Evolutionary conservation across 2,329 filamentous ascomycete species (phyloP).

Genomic region (Clonostachys rhizophaga): DNA sequence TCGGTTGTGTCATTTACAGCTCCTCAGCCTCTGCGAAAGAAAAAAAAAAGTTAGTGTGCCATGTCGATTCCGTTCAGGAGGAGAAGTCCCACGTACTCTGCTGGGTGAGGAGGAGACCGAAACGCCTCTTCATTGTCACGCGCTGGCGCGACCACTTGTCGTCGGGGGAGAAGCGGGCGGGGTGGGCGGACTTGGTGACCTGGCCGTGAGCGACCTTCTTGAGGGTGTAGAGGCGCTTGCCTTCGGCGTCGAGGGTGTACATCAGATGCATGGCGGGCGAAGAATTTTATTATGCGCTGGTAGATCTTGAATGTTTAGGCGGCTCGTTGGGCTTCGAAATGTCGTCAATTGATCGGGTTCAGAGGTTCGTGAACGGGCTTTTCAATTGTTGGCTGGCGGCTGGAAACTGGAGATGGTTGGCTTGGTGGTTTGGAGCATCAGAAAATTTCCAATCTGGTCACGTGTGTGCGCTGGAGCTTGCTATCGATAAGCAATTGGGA

Average conservation of each 20-base stretch:
- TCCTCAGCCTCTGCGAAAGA: too few relatives aligned
- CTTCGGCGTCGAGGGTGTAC: conserved; percentile 80
- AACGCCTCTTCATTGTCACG: conserved; percentile 91
- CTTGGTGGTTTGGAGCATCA: not conserved
- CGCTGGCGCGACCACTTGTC: conserved; percentile 98
- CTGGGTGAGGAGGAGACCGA: conserved; percentile 82
- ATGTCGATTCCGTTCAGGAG: not conserved
- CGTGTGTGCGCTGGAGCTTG: not conserved
- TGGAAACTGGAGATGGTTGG: not conserved
- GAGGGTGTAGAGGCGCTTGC: conserved; percentile 91
- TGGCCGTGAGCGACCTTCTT: conserved; percentile 82
- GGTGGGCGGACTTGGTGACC: conserved; percentile 94
- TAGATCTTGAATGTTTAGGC: not conserved
- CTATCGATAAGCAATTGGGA: too few relatives aligned
- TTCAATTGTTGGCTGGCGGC: too few relatives aligned
- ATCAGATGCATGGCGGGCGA: conserved; percentile 51
- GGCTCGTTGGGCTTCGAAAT: not conserved
- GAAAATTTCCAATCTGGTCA: not conserved
- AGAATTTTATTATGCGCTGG: not conserved
- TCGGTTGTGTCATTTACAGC: too few relatives aligned
- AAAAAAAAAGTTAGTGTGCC: too few relatives aligned
- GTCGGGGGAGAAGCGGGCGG: conserved; percentile 93
- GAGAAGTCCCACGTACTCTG: conserved; percentile 39
- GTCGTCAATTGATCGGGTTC: not conserved
- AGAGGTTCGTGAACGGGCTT: too few relatives aligned